Evolutionary conservation across 495 filamentous ascomycete genomes (phyloP), one percentile per base, ranked within the genome.

Genomic region (Podospora sp.): DNA sequence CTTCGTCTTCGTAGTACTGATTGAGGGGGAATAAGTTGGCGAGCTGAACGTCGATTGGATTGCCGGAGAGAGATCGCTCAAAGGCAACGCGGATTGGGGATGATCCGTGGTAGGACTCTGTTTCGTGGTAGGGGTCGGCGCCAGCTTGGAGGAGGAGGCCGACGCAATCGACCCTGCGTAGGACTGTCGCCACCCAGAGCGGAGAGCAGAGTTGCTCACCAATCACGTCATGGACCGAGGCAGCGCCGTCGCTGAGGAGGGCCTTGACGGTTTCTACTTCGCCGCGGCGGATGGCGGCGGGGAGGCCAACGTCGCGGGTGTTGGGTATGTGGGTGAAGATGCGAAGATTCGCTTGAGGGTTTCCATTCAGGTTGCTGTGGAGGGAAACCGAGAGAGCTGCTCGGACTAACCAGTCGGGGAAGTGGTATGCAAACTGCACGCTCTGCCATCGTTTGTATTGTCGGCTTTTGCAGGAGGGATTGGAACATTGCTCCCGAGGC

Each of bases 91-190:
- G 49, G 14, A 53, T 35, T 1, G 64, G 56, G 25, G 63, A 57
- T 5, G 12, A 25, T n/a, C 24, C n/a, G 25, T 18, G 6, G 29
- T 57, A 63, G 6, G 35, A 27, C 12, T 27, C 21, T 7, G 25
- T 36, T 7, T 59, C 24, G 21, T 60, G 46, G 36, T 52, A 60
- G 9, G 64, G 64, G 49, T 66, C 64, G 6, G 64, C 56, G 25
- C 64, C 64, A 2, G 64, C 64, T 25, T 66, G 64, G 4, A 66
- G 36, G 6, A 66, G 57, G 1, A 66, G 6, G 24, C 49, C 29
- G 63, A 52, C 25, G 0, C 49, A 50, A 0, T 58, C 63, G 0
- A 11, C 0, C 2, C 56, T 20, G n/a, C 53, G 26, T 1, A 24
- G 8, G 20, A 50, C 4, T 11, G 59, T 21, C 20, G 63, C 63